A percentile compares a stretch with the other conserved stretches of the same genome.
Conservation (phyloP, 2,329 filamentous ascomycete species). For the Alternaria viburni region DNA sequence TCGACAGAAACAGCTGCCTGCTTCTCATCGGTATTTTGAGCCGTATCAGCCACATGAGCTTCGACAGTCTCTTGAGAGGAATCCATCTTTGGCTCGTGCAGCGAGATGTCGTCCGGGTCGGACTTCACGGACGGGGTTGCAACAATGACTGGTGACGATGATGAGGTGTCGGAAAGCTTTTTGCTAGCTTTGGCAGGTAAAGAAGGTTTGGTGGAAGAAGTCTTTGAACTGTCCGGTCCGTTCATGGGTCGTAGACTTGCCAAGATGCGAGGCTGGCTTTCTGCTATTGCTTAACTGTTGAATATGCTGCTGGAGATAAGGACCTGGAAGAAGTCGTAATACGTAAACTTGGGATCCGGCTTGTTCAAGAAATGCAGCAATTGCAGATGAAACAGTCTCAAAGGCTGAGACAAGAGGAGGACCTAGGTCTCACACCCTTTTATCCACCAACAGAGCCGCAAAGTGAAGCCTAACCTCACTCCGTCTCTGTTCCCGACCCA, state of each 20-base stretch:
- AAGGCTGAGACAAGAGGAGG: not conserved
- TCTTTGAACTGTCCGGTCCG: slow-evolving; percentile 17
- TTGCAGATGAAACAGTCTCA: not conserved
- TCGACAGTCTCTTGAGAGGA: slow-evolving; percentile 18
- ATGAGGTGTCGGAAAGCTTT: slow-evolving; percentile 28
- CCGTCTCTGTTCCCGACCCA: not conserved
- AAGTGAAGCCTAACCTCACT: slow-evolving; percentile 6
- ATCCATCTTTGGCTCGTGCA: slow-evolving; percentile 22
- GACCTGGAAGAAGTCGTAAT: not conserved
- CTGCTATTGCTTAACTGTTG: not conserved
- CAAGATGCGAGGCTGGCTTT: not conserved
- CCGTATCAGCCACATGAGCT: slow-evolving; percentile 4
- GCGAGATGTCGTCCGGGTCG: slow-evolving; percentile 23
- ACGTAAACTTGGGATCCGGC: not conserved
- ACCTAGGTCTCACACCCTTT: slow-evolving; percentile 14
- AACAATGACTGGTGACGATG: slow-evolving; percentile 32
- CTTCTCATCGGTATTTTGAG: not conserved
- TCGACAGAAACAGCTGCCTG: slow-evolving; percentile 1
- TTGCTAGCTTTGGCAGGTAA: slow-evolving; percentile 10
- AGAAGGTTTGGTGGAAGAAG: slow-evolving; percentile 10
- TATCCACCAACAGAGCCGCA: slow-evolving; percentile 16
- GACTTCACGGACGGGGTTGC: slow-evolving; percentile 31
- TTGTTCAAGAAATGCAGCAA: not conserved
- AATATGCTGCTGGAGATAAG: not conserved
- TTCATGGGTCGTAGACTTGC: slow-evolving; percentile 23